phyloP scores from a whole-genome alignment of 2,329 filamentous ascomycete species.

The Trichoderma arundinaceum region DNA sequence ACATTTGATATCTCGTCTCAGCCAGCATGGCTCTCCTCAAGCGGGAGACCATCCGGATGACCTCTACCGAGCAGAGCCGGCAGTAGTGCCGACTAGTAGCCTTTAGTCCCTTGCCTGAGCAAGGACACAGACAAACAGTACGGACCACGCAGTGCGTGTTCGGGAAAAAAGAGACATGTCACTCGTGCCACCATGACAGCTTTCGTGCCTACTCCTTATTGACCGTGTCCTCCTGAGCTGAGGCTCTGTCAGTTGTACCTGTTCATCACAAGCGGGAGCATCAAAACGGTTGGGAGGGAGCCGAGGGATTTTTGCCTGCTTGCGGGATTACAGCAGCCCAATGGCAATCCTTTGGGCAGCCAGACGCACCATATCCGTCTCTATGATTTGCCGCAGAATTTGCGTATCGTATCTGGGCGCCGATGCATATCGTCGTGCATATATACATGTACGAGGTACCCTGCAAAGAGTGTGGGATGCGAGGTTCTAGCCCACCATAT shows the following conservation, averaged over 20 bases:
- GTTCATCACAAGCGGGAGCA: not conserved
- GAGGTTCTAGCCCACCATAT: not conserved
- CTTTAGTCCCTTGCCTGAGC: constrained; percentile 2
- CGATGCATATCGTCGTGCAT: constrained; percentile 29
- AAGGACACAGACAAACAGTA: not conserved
- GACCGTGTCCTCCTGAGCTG: not conserved
- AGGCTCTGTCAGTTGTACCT: not conserved
- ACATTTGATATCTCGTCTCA: constrained; percentile 1
- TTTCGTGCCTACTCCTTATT: not conserved
- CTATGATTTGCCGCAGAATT: not conserved
- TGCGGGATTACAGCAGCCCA: constrained; percentile 25
- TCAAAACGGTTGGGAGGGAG: not conserved
- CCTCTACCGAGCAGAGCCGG: constrained; percentile 28
- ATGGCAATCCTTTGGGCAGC: constrained; percentile 16
- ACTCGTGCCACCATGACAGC: not conserved
- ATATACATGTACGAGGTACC: not conserved
- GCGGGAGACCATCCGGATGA: constrained; percentile 18
- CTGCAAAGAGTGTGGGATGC: not conserved
- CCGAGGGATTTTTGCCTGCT: constrained; percentile 21
- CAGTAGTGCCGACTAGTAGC: constrained; percentile 26
- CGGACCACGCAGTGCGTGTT: not conserved
- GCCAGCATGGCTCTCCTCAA: not conserved
- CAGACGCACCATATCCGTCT: not conserved
- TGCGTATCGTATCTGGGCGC: constrained; percentile 27
- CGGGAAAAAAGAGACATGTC: constrained; percentile 13